A percentile compares a stretch with the other conserved stretches of the same genome.
Conservation (phyloP, 2,329 filamentous ascomycete species). For the Cytospora mali region DNA sequence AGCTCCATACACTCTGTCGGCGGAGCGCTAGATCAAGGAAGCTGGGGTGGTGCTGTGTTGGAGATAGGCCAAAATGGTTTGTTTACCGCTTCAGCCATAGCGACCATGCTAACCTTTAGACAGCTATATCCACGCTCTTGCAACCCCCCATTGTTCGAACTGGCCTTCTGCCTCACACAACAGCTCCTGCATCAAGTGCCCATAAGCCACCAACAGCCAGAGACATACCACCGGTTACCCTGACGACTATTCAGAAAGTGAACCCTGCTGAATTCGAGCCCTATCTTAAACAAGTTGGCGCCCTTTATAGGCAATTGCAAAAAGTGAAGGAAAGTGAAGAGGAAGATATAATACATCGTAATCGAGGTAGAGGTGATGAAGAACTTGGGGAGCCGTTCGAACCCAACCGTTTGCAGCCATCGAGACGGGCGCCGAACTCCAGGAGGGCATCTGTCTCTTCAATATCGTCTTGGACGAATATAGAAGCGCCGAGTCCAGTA, state of each 20-base stretch:
- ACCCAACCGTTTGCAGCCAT: slow-evolving; percentile 53
- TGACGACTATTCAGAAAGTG: slow-evolving; percentile 85
- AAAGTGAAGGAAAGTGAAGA: slow-evolving; percentile 79
- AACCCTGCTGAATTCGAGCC: slow-evolving; percentile 78
- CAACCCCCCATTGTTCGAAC: slow-evolving; percentile 89
- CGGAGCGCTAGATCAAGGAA: slow-evolving; percentile 70
- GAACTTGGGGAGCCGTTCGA: slow-evolving; percentile 43
- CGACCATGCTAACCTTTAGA: slow-evolving; percentile 22
- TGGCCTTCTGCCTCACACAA: slow-evolving; percentile 78
- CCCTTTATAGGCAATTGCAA: slow-evolving; percentile 85
- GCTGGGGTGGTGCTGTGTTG: slow-evolving; percentile 57
- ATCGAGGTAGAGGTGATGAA: slow-evolving; percentile 44
- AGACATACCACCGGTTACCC: slow-evolving; percentile 90
- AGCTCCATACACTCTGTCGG: slow-evolving; percentile 89
- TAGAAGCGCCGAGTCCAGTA: slow-evolving; percentile 48
- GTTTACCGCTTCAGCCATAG: slow-evolving; percentile 27
- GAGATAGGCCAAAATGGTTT: slow-evolving; percentile 85
- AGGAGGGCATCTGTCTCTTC: slow-evolving; percentile 50
- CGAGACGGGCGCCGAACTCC: slow-evolving; percentile 41
- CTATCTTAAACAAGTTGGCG: slow-evolving; percentile 83
- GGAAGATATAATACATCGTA: slow-evolving; percentile 50
- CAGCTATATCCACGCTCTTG: slow-evolving; percentile 90
- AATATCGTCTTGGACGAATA: slow-evolving; percentile 52
- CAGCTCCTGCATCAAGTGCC: slow-evolving; percentile 67
- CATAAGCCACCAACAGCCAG: slow-evolving; percentile 82